phyloP scores from a whole-genome alignment of 2,329 filamentous ascomycete genomes.

The Colletotrichum sp. region DNA sequence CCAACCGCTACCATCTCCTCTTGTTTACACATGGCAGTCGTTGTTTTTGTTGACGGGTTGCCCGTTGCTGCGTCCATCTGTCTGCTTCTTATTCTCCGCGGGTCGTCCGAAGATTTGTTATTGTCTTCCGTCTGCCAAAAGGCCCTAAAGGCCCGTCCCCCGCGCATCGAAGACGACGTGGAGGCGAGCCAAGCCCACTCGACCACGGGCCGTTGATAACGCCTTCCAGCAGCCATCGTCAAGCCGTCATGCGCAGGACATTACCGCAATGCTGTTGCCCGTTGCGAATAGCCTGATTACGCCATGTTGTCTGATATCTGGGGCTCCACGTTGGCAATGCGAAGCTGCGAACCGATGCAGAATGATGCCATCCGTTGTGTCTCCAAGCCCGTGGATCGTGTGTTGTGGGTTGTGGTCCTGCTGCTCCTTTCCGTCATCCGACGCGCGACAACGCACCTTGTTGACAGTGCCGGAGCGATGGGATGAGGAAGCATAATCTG shows the following conservation, averaged over 20 bases:
- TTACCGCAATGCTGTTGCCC: slow-evolving; percentile 18
- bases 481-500: background rate
- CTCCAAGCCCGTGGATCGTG: background rate
- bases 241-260: slow-evolving; percentile 13
- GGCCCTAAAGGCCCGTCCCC: background rate
- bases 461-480: background rate
- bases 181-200: background rate
- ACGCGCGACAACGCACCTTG: background rate
- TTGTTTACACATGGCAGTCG: slow-evolving; percentile 15
- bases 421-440: background rate
- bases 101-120: background rate
- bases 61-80: background rate
- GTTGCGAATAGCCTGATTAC: background rate
- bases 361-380: slow-evolving; percentile 3
- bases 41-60: slow-evolving; percentile 20
- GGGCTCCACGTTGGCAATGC: slow-evolving; percentile 8
- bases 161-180: background rate
- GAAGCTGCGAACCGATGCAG: slow-evolving; percentile 7
- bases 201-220: slow-evolving; percentile 16
- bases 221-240: background rate
- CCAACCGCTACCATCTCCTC: slow-evolving; percentile 8
- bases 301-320: background rate
- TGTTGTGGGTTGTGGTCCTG: background rate
- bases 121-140: background rate
- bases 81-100: background rate